A percentile compares a stretch with the other conserved stretches of the same genome.
Conservation (phyloP, 805 yeast species). For the Candida incommunis region DNA sequence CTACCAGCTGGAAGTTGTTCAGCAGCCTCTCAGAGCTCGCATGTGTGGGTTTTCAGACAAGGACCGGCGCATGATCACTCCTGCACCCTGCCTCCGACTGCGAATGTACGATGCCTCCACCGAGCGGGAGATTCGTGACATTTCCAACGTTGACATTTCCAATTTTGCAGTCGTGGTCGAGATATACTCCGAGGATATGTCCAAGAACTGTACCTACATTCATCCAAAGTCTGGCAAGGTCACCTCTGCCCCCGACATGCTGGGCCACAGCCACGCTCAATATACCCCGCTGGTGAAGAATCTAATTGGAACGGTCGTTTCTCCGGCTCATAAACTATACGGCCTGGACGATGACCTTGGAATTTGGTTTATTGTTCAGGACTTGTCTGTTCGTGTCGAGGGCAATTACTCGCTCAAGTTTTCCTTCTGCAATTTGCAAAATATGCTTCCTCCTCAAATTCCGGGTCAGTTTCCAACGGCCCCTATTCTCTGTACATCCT, state of each 20-base stretch:
- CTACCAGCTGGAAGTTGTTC: conserved; percentile 22
- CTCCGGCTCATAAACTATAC: conserved; percentile 25
- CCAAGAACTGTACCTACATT: conserved; percentile 11
- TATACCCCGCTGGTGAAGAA: conserved; percentile 21
- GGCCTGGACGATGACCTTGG: conserved; percentile 24
- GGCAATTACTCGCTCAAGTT: conserved; percentile 28
- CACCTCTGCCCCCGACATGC: conserved; percentile 3
- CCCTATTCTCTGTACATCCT: conserved; percentile 15
- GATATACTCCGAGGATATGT: conserved; percentile 26
- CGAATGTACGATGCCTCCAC: conserved; percentile 13
- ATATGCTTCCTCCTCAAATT: conserved; percentile 6
- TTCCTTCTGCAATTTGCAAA: conserved; percentile 22
- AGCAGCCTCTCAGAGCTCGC: conserved; percentile 31
- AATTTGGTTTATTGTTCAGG: conserved; percentile 30
- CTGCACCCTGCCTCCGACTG: conserved; percentile 20
- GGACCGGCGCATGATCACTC: conserved; percentile 19
- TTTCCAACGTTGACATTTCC: conserved; percentile 19
- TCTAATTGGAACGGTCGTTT: conserved; percentile 26
- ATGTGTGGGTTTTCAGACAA: conserved; percentile 34
- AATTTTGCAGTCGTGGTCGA: conserved; percentile 26
- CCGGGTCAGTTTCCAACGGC: conserved; percentile 2
- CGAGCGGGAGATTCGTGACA: conserved; percentile 12
- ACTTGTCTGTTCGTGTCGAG: conserved; percentile 28
- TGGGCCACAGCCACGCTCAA: conserved; percentile 6
- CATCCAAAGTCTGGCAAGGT: conserved; percentile 5